Evolutionary conservation across 805 yeast species (phyloP).

Genomic region (Metschnikowia anglica): DNA sequence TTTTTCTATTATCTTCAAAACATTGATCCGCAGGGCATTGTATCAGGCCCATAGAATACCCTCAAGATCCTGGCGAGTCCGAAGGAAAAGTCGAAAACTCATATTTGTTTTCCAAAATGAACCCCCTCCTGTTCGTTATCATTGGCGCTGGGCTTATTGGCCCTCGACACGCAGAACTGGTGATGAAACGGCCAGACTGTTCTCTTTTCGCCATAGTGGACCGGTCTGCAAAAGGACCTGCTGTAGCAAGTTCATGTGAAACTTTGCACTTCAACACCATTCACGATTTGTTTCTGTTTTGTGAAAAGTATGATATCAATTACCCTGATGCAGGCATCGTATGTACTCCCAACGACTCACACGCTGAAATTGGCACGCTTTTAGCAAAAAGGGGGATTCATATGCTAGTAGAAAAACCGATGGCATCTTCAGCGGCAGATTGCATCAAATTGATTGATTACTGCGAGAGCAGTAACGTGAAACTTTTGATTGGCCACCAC

Average conservation of each 20-base stretch:
- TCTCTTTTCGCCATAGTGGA: constrained; percentile 28
- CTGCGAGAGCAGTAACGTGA: constrained; percentile 27
- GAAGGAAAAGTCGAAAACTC: too few species aligned
- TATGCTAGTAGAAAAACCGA: constrained; percentile 41
- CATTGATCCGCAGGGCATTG: too few species aligned
- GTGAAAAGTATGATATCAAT: constrained; percentile 17
- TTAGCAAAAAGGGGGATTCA: constrained; percentile 39
- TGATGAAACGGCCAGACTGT: constrained; percentile 22
- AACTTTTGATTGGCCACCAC: constrained; percentile 43
- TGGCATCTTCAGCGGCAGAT: constrained; percentile 35
- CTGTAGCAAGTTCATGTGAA: constrained; percentile 20
- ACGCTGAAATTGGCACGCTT: constrained; percentile 32
- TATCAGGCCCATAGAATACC: neutral
- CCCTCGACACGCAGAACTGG: constrained; percentile 29
- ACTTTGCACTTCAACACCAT: constrained; percentile 23
- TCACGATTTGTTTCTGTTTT: constrained; percentile 21
- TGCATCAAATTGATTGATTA: constrained; percentile 33
- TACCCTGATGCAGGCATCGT: constrained; percentile 43
- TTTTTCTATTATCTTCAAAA: too few species aligned
- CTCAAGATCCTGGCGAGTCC: neutral
- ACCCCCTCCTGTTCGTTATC: constrained; percentile 15
- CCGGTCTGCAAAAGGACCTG: constrained; percentile 25
- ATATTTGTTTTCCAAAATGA: neutral
- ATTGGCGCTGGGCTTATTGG: constrained; percentile 32
- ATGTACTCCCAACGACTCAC: constrained; percentile 44